Percentiles rank a stretch among this genome's conserved stretches.
These are phyloP conservation scores for Penicillium flavigenum DNA, from an alignment of 495 filamentous ascomycete species.

Conservation along the genomic window DNA sequence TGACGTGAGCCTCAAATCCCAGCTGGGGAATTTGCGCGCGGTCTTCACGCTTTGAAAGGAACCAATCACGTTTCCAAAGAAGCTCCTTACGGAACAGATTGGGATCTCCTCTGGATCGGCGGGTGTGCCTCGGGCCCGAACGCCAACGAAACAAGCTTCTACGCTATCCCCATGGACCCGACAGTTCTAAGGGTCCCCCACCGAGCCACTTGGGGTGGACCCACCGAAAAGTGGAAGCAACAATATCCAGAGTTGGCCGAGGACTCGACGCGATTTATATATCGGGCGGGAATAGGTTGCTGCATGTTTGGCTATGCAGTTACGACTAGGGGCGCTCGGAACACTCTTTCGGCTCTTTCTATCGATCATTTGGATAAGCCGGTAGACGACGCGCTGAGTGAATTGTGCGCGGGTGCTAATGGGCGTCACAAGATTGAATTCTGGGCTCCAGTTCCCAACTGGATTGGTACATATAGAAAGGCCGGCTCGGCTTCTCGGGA, in stretches of 20 bases:
- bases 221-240: constrained; percentile 23
- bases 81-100: constrained; percentile 56
- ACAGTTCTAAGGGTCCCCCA: constrained; percentile 22
- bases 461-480: constrained; percentile 28
- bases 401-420: constrained; percentile 25
- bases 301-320: constrained; percentile 51
- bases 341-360: constrained; percentile 43
- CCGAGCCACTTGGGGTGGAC: constrained; percentile 21
- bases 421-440: constrained; percentile 29
- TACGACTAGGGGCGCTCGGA: constrained; percentile 51
- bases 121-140: constrained; percentile 42
- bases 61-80: constrained; percentile 32
- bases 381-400: constrained; percentile 30
- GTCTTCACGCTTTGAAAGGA: constrained; percentile 27
- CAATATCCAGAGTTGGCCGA: constrained; percentile 17
- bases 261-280: constrained; percentile 37
- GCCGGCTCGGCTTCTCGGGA: constrained; percentile 20
- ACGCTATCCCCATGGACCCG: constrained; percentile 35
- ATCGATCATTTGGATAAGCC: constrained; percentile 26
- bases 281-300: constrained; percentile 26
- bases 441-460: constrained; percentile 30
- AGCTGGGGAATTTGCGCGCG: constrained; percentile 49
- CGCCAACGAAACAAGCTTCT: constrained; percentile 26
- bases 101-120: constrained; percentile 59
- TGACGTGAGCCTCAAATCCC: constrained; percentile 51